phyloP scores from a whole-genome alignment of 352 stramenopile species.

The Pythium dissotocum region DNA sequence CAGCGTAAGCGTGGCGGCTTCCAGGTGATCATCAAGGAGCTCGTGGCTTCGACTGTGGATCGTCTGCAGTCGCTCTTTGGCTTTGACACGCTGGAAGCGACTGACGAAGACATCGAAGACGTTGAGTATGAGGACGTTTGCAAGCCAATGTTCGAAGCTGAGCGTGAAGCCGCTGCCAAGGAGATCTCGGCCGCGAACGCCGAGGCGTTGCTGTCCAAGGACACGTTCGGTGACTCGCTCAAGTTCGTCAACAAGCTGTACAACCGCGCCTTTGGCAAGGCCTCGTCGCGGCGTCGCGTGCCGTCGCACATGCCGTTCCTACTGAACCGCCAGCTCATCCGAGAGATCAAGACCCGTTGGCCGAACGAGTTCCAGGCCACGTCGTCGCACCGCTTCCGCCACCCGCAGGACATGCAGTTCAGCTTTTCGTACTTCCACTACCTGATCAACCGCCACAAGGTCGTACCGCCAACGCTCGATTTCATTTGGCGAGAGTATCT shows the following conservation, averaged over 20 bases:
- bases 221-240: slow-evolving; percentile 93
- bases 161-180: slow-evolving; percentile 24
- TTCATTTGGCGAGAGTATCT: slow-evolving; percentile 88
- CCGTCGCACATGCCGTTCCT: slow-evolving; percentile 95
- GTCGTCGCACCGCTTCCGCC: slow-evolving; percentile 88
- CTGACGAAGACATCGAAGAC: slow-evolving; percentile 54
- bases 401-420: slow-evolving; percentile 94
- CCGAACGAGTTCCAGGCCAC: slow-evolving; percentile 71
- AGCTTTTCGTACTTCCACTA: slow-evolving; percentile 96
- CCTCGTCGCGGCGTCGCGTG: slow-evolving; percentile 68
- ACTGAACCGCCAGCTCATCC: slow-evolving; percentile 86
- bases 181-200: slow-evolving; percentile 39
- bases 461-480: slow-evolving; percentile 67
- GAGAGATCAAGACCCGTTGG: slow-evolving; percentile 89
- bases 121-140: slow-evolving; percentile 78
- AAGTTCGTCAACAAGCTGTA: slow-evolving; percentile 93
- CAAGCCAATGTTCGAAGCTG: slow-evolving; percentile 23
- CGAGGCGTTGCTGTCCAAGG: slow-evolving; percentile 69
- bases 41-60: slow-evolving; percentile 11
- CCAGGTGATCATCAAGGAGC: slow-evolving; percentile 12
- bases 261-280: slow-evolving; percentile 87
- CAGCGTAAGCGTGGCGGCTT: slow-evolving; percentile 20
- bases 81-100: slow-evolving; percentile 40
- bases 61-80: slow-evolving; percentile 39
- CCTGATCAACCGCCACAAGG: slow-evolving; percentile 86